A percentile compares a stretch with the other conserved stretches of the same genome.
phyloP scores from a whole-genome alignment of 331 rosid species.

The Quercus phellos region DNA sequence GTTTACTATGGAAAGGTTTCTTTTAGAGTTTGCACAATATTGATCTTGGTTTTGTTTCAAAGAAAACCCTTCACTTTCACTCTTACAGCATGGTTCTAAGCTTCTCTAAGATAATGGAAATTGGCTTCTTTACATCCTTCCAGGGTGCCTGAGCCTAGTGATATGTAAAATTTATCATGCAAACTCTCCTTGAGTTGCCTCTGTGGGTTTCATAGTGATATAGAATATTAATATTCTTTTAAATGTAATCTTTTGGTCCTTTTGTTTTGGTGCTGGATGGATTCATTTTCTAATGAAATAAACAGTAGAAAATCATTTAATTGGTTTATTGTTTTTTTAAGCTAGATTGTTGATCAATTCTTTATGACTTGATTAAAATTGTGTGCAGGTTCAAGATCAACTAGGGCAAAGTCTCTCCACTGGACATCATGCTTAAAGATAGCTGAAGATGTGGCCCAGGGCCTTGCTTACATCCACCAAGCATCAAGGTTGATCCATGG shows the following conservation, averaged over 20 bases:
- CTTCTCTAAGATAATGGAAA: background rate
- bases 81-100: background rate
- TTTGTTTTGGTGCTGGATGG: background rate
- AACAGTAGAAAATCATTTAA: background rate
- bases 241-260: background rate
- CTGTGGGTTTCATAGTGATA: background rate
- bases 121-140: background rate
- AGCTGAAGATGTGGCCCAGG: constrained; percentile 91
- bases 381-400: constrained; percentile 66
- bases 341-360: background rate
- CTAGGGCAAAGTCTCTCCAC: constrained; percentile 90
- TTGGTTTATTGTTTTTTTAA: background rate
- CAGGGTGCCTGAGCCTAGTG: background rate
- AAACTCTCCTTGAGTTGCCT: background rate
- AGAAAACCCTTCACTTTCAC: background rate
- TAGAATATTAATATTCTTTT: background rate
- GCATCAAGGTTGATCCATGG: constrained; percentile 69
- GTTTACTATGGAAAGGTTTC: background rate
- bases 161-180: background rate
- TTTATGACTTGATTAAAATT: constrained; percentile 14
- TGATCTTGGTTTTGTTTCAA: background rate
- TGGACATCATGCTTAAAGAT: constrained; percentile 98
- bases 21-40: background rate
- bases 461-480: constrained; percentile 82
- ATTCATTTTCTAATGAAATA: background rate